Evolutionary conservation across 1,284 basidiomycete genomes (phyloP).

Genomic region (Apiotrichum laibachii): DNA sequence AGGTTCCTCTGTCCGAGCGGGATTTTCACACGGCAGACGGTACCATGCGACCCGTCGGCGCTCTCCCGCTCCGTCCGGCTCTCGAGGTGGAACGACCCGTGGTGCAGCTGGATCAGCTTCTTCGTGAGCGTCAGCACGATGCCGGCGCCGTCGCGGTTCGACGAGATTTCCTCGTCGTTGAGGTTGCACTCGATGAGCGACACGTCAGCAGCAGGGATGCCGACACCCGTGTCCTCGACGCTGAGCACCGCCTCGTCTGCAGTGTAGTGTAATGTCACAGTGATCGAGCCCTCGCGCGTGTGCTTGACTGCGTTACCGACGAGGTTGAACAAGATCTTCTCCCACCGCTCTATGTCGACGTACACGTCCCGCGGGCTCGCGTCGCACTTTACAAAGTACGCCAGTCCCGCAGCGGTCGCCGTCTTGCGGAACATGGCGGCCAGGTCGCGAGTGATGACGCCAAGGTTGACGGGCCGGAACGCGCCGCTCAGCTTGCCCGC

Average conservation of each 20-base stretch:
- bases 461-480: constrained; percentile 49
- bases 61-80: constrained; percentile 39
- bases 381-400: constrained; percentile 49
- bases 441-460: constrained; percentile 48
- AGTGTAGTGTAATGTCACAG: constrained; percentile 33
- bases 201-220: constrained; percentile 48
- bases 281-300: constrained; percentile 39
- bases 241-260: constrained; percentile 31
- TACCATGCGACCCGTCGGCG: constrained; percentile 40
- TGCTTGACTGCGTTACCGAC: constrained; percentile 51
- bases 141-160: constrained; percentile 51
- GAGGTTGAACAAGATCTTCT: constrained; percentile 53
- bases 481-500: constrained; percentile 45
- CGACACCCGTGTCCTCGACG: constrained; percentile 52
- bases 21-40: constrained; percentile 39
- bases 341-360: constrained; percentile 52
- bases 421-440: constrained; percentile 48
- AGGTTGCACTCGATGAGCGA: constrained; percentile 41
- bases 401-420: constrained; percentile 37
- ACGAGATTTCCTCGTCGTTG: constrained; percentile 48
- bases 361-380: constrained; percentile 37
- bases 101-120: constrained; percentile 53
- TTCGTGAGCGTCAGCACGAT: constrained; percentile 44
- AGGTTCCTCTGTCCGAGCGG: constrained; percentile 44
- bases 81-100: constrained; percentile 49